Conservation (phyloP, 805 yeast species). For the Myxozyma vanderwaltii region DNA sequence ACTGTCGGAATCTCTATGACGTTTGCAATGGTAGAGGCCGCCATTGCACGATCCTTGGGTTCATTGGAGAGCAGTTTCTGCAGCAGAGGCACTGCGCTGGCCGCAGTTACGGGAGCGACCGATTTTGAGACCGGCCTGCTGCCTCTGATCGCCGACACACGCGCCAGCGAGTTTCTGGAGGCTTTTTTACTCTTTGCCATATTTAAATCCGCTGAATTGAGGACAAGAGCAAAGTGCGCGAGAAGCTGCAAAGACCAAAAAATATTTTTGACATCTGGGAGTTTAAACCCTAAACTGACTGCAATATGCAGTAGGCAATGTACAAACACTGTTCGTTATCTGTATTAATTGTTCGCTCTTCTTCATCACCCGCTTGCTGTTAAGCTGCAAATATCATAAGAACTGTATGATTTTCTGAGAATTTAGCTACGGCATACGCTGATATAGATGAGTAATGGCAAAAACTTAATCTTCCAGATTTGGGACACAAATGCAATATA, state of each 20-base stretch:
- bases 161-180: constrained; percentile 52
- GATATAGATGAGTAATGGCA: no score
- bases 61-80: constrained; percentile 61
- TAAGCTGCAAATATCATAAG: no score
- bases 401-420: no score
- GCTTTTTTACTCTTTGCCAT: constrained; percentile 81
- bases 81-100: constrained; percentile 68
- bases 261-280: not conserved
- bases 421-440: no score
- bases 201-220: no score
- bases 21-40: constrained; percentile 65
- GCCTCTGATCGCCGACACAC: constrained; percentile 42
- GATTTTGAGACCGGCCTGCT: constrained; percentile 24
- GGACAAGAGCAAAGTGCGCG: not conserved
- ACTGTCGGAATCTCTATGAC: constrained; percentile 65
- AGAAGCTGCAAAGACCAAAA: not conserved
- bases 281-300: not conserved
- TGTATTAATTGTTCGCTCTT: no score
- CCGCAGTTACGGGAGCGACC: constrained; percentile 52
- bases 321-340: no score
- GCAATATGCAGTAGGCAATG: no score
- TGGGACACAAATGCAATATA: no score
- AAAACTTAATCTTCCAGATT: no score
- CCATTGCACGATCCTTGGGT: constrained; percentile 75
- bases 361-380: no score